Base-by-base conservation (phyloP, 2,329 filamentous ascomycete species). In the Leptographium wingfieldii region DNA sequence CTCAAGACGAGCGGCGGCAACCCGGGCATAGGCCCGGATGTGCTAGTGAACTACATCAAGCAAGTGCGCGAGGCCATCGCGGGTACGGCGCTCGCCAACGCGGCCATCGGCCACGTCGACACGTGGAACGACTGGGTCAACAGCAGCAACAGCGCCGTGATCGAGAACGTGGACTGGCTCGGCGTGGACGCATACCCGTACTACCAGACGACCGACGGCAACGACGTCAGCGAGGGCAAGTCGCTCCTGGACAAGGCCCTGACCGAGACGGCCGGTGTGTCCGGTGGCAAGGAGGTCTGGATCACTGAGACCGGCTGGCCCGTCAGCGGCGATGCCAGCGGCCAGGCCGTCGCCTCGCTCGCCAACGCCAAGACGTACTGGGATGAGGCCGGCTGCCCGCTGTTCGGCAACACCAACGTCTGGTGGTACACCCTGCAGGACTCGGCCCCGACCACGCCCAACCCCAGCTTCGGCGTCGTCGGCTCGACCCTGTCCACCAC, bases 221-320 rank as follows among this genome's bases (percentile, higher is more conserved):
- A 91, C 75, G 73, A 73, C 67, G 85, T 95, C 67, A 77, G 76
- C 1, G 78, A 84, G 63, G 85, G 79, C 67, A 81, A 82, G 68
- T 67, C 71, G 22, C 81, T 91, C 57, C 94, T 95, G 77, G 76
- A 85, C 68, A 77, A 80, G 16, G 85, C 89, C 19, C 76, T 87
- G 48, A 73, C 77, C 56, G 77, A 79, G 61, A 88, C 87, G 40
- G 72, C 80, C 63, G 73, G 69, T 19, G 84, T 77, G 53, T 78
- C 82, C 43, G 75, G 78, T 43, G 82, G 81, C 69, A 92, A 91
- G 79, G 77, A 81, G 22, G 81, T 95, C 66, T 94, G 88, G 88
- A 80, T 95, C 63, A 94, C 90, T 33, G 90, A 95, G 79, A 94
- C 90, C 19, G 91, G 91, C 65, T 94, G 88, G 83, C 90, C 91